Conservation (phyloP, 345 rosid genomes). For the Xanthoceras sorbifolium region DNA sequence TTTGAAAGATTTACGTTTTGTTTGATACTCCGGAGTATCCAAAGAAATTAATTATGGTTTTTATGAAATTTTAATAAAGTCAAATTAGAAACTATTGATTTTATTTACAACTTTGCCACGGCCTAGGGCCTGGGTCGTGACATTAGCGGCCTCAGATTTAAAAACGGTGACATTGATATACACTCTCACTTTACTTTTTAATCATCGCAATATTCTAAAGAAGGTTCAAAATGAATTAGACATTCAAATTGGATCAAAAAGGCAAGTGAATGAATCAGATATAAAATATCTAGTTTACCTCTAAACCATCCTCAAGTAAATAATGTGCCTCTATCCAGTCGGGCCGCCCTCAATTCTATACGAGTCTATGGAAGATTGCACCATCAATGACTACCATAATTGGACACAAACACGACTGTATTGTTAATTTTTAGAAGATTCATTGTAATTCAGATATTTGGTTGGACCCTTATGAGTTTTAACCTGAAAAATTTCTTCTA, state of each 20-base stretch:
- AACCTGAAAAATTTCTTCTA: conserved; percentile 31
- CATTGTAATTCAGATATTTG: conserved; percentile 29
- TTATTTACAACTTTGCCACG: too few relatives aligned
- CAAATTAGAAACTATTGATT: too few relatives aligned
- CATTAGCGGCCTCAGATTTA: conserved; percentile 30
- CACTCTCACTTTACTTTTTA: conserved; percentile 25
- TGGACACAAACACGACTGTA: conserved; percentile 26
- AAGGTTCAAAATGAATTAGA: conserved; percentile 31
- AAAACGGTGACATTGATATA: conserved; percentile 21
- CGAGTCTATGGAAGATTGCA: conserved; percentile 29
- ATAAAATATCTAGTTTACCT: conserved; percentile 25
- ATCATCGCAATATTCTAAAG: conserved; percentile 6
- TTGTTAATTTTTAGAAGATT: conserved; percentile 28
- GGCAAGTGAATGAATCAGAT: conserved; percentile 29
- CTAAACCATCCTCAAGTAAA: conserved; percentile 29
- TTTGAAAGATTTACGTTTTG: too few relatives aligned
- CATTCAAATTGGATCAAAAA: conserved; percentile 21
- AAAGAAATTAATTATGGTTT: too few relatives aligned
- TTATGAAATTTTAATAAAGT: too few relatives aligned
- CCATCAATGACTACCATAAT: conserved; percentile 22
- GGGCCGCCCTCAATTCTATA: conserved; percentile 21
- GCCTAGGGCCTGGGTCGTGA: too few relatives aligned
- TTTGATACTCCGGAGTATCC: too few relatives aligned
- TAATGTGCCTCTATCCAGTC: conserved; percentile 24
- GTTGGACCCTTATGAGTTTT: conserved; percentile 25